Base-by-base conservation (phyloP, 2,329 filamentous ascomycete genomes). In the Aspergillus nomiae region DNA sequence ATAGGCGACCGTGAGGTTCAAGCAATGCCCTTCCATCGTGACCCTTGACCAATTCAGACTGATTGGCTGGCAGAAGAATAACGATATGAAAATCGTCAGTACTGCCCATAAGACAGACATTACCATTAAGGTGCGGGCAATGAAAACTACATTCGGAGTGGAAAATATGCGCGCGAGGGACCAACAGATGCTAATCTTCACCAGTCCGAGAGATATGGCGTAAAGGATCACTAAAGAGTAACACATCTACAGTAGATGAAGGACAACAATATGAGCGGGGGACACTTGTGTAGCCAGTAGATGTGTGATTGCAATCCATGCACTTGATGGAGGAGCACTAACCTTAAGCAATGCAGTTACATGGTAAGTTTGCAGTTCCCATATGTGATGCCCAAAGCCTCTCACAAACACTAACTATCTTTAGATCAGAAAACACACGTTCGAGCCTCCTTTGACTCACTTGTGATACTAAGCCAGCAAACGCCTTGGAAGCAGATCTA, bases 181-280 rank as follows among this genome's bases (percentile, higher is more conserved):
- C 51, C 51, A 55, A 12, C 51, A 55, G n/a, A 55, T 55, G 34
- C 51, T 55, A 26, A 55, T 26, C 9, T 55, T 55, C 19, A 38
- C 32, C n/a, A 55, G 19, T 1, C 51, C 51, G 1, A 55, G n/a
- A 16, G 51, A 38, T 24, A 16, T 12, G 7, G 32, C 51, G 21
- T 38, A 38, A 19, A 38, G 51, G 6, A 55, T 19, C n/a, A 10
- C 34, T 7, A 26, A 5, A 10, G 32, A 6, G n/a, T 24, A 55
- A 34, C n/a, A 24, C 32, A 55, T 55, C 51, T 55, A 11, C n/a
- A 21, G 46, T 8, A 50, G 10, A 24, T 6, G 28, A 34, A 9
- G 2, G 6, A 30, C 14, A 11, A 32, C 0, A 34, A 10, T 9
- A 21, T 51, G 2, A 21, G 26, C n/a, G n/a, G 24, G 24, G 24